These are phyloP conservation scores for Ophiostoma novo-ulmi DNA, from an alignment of 2,329 filamentous ascomycete species.

Conservation along the genomic window DNA sequence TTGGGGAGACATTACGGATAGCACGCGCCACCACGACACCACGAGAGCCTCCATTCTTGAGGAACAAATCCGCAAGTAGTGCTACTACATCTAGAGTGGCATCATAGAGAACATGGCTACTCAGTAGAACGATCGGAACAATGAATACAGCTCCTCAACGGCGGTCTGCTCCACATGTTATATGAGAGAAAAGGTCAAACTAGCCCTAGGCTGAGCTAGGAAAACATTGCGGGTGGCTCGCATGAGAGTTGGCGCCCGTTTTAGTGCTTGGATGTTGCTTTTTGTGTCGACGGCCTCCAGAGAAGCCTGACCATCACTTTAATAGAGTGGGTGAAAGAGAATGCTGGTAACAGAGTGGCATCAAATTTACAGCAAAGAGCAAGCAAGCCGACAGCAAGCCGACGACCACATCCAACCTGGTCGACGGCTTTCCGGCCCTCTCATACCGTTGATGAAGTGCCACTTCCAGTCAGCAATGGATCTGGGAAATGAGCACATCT, in stretches of 20 bases:
- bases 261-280: neutral
- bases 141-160: neutral
- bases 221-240: neutral
- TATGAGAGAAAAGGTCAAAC: neutral
- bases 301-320: neutral
- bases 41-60: slow-evolving; percentile 4
- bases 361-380: neutral
- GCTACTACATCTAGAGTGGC: neutral
- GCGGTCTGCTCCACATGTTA: neutral
- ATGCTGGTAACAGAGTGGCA: neutral
- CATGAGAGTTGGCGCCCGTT: neutral
- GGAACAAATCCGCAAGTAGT: neutral
- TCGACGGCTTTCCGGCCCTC: neutral
- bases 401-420: neutral
- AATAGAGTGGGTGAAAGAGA: too few relatives aligned
- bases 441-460: neutral
- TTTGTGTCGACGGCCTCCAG: neutral
- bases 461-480: neutral
- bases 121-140: neutral
- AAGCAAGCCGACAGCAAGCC: neutral
- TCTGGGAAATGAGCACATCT: slow-evolving; percentile 5
- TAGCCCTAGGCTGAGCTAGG: neutral
- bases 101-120: too few relatives aligned
- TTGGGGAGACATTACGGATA: neutral
- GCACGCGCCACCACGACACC: neutral